phyloP scores from a whole-genome alignment of 2,329 filamentous ascomycete genomes.

The Fusarium ramigenum region DNA sequence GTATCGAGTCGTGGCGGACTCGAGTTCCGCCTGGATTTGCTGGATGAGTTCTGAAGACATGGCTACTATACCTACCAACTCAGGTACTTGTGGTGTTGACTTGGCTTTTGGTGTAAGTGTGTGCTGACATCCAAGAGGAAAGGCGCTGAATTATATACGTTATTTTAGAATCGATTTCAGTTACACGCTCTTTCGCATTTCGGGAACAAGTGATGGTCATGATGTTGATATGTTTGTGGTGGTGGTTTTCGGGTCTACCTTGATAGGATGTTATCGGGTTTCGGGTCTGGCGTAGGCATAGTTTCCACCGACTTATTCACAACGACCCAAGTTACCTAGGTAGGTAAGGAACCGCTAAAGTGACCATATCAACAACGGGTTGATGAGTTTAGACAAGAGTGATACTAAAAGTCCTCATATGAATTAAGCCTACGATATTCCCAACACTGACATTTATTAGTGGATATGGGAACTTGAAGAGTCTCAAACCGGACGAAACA shows the following conservation, averaged over 20 bases:
- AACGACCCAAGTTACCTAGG: neutral
- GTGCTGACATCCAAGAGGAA: neutral
- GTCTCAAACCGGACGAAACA: neutral
- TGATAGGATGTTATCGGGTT: slow-evolving; percentile 15
- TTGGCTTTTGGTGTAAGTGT: neutral
- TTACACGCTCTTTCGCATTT: slow-evolving; percentile 12
- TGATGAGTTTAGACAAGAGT: neutral
- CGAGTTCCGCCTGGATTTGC: slow-evolving; percentile 43
- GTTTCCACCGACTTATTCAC: neutral
- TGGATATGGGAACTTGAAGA: neutral
- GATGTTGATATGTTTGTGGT: neutral
- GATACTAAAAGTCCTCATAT: neutral
- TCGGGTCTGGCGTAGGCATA: slow-evolving; percentile 25
- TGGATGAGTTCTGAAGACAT: slow-evolving; percentile 34
- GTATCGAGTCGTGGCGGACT: slow-evolving; percentile 48
- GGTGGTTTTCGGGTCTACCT: slow-evolving; percentile 18
- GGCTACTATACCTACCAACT: neutral
- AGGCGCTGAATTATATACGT: neutral
- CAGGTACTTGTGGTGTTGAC: neutral
- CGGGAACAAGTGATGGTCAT: slow-evolving; percentile 1
- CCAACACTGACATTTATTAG: neutral
- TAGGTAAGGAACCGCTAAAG: neutral
- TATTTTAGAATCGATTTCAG: neutral
- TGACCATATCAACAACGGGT: neutral
- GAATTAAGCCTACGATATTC: neutral